Evolutionary conservation across 164 flowering plant genomes (phyloP).

Genomic region (Brasenia schreberi): DNA sequence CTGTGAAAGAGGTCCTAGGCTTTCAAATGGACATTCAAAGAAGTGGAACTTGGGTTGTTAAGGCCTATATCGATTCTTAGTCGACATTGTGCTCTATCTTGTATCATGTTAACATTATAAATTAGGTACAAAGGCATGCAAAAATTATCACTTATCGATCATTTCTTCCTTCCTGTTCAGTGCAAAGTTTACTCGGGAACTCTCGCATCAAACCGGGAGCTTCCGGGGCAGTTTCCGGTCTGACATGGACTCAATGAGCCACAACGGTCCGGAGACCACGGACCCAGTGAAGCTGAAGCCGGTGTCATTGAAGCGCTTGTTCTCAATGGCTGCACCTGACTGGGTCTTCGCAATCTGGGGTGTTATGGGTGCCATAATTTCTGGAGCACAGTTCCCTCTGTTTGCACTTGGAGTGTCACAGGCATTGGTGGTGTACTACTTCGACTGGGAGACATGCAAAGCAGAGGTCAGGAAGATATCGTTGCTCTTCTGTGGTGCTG

Average conservation of each 20-base stretch:
- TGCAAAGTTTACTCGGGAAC: slow-evolving; percentile 46
- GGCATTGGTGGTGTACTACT: slow-evolving; percentile 80
- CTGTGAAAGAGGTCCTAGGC: too few relatives aligned
- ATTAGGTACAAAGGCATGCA: too few relatives aligned
- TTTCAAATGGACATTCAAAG: too few relatives aligned
- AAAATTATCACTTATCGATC: background rate
- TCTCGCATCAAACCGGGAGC: slow-evolving; percentile 51
- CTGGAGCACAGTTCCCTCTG: slow-evolving; percentile 94
- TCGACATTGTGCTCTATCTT: too few relatives aligned
- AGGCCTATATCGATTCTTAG: too few relatives aligned
- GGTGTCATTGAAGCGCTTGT: slow-evolving; percentile 51
- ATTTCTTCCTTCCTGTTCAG: slow-evolving; percentile 17
- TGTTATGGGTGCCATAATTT: slow-evolving; percentile 44
- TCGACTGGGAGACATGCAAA: slow-evolving; percentile 81
- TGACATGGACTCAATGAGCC: slow-evolving; percentile 53
- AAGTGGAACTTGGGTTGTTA: too few relatives aligned
- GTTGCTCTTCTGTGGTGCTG: slow-evolving; percentile 58
- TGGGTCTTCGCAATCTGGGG: slow-evolving; percentile 65
- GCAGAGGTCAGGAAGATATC: slow-evolving; percentile 62
- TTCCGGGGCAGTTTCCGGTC: slow-evolving; percentile 75
- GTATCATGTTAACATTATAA: too few relatives aligned
- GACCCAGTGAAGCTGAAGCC: slow-evolving; percentile 20
- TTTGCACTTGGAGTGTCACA: slow-evolving; percentile 91
- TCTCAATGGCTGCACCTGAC: slow-evolving; percentile 77
- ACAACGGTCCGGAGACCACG: slow-evolving; percentile 27